Evolutionary conservation across 1,284 basidiomycete genomes (phyloP), one percentile per base, ranked within the genome.

Genomic region (Sphagnurus paluster): DNA sequence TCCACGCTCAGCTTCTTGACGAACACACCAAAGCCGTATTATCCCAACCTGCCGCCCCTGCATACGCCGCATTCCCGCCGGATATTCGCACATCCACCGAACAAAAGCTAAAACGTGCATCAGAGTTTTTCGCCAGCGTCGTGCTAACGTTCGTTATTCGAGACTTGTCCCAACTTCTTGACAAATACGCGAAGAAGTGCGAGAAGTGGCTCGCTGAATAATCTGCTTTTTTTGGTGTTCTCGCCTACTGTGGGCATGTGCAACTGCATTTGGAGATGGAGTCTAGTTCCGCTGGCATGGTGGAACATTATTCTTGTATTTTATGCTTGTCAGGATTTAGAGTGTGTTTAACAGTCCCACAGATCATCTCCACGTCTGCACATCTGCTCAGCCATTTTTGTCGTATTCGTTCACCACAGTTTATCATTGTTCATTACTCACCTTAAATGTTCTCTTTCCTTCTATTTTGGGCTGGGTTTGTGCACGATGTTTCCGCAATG

Each of bases 131-230:
- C 55, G 87, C 87, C 5, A 87, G 79, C 33, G 92, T 97, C 45
- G 79, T 99, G 35, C 75, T 97, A 45, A 90, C 90, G 7, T 97
- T 97, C 66, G 90, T 98, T 53, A 80, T 98, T 59, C 85, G 88
- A 39, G 87, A 90, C 63, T 74, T 90, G 54, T 85, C 87, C 39
- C 83, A 83, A 57, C 73, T 98, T 46, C 75, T 98, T 55, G 95
- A 98, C 73, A 94, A 93, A 69, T 93, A 90, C 64, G 88, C 84
- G 55, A 92, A 92, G 75, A 89, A 89, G 63, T 89, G 87, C 67
- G 89, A 90, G 68, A 90, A 90, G 68, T 90, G 88, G 87, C 75
- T 92, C 33, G 87, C 81, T 30, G 89, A 91, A 61, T 90, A 57
- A 64, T 30, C 37, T 13, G 33, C 19, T 16, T 20, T 40, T n/a